Conservation (phyloP, 768 basidiomycete species). For the Podaxis sp. region DNA sequence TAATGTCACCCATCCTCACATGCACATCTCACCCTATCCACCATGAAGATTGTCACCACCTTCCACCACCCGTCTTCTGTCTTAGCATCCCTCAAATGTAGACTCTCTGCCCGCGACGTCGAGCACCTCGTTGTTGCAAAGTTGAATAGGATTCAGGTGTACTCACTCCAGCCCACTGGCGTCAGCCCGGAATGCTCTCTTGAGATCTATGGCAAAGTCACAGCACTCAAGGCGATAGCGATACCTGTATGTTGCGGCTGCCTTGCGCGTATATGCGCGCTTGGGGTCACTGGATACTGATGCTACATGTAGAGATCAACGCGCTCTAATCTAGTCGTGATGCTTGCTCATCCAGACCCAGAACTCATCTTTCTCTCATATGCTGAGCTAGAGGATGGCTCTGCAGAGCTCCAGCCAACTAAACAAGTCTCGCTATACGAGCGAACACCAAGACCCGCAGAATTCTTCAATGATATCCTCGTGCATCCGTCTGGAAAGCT, state of each 20-base stretch:
- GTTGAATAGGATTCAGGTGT: conserved; percentile 65
- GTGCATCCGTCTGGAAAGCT: conserved; percentile 63
- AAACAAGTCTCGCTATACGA: conserved; percentile 57
- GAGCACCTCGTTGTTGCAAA: conserved; percentile 74
- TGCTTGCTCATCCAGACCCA: conserved; percentile 78
- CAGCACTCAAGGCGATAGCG: conserved; percentile 54
- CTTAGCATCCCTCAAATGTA: conserved; percentile 65
- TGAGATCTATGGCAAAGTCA: conserved; percentile 71
- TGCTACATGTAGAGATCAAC: conserved; percentile 28
- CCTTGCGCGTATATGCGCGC: conserved; percentile 2
- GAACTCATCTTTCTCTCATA: conserved; percentile 66
- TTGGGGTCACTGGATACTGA: conserved; percentile 7
- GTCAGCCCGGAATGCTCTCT: conserved; percentile 57
- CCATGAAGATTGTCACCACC: conserved; percentile 66
- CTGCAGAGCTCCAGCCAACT: conserved; percentile 37
- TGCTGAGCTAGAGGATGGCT: conserved; percentile 32
- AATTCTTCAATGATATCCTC: conserved; percentile 70
- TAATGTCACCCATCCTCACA: not conserved
- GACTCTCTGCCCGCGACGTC: conserved; percentile 48
- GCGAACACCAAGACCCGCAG: conserved; percentile 55
- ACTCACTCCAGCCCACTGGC: conserved; percentile 60
- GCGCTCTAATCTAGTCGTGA: conserved; percentile 56
- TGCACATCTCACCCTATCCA: not conserved
- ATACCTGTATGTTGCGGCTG: conserved; percentile 41
- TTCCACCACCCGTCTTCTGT: conserved; percentile 79